Base-by-base conservation (phyloP, 352 stramenopile genomes). In the Globisporangium recalcitrans region DNA sequence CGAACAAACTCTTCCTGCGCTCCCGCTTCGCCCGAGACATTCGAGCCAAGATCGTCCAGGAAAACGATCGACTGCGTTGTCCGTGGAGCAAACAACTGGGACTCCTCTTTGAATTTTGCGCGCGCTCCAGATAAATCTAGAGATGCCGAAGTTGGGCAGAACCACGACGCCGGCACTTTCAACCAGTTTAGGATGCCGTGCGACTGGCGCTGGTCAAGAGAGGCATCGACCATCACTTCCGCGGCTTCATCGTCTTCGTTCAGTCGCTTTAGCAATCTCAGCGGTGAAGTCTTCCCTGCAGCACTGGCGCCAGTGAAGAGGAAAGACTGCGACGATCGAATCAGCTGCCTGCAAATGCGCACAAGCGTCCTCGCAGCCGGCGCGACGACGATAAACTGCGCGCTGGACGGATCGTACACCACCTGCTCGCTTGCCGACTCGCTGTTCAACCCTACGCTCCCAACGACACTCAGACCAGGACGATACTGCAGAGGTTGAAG, bases 181-280 rank as follows among this genome's bases (percentile, higher is more conserved):
- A 74, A 63, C 80, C 80, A 90, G 22, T 90, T 71, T 0, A 88
- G 65, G 47, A 83, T 69, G 1, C 65, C 68, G 10, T 76, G 67
- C 0, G 70, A 47, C 31, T 75, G 69, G 9, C 71, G 60, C 10
- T 80, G 63, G 8, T 85, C 71, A 11, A 90, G 51, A 3, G 80
- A 82, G 0, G 73, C 68, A 42, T 90, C 78, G 0, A 79, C 58
- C 55, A 80, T 80, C 49, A 71, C 72, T 51, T 84, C 69, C 0
- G 67, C 63, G 13, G 62, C 60, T 46, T 78, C 67, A 4, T 77
- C 69, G 52, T 77, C 65, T 0, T 68, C 57, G 29, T 88, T 85
- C 21, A 73, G 63, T 22, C 56, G 56, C 22, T 64, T 51, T 7
- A 90, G 27, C 47, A 75, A 65, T 5, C 77, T 68, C 27, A 90